Evolutionary conservation across 2,329 filamentous ascomycete genomes (phyloP).

Genomic region (Fusarium incarnatum): DNA sequence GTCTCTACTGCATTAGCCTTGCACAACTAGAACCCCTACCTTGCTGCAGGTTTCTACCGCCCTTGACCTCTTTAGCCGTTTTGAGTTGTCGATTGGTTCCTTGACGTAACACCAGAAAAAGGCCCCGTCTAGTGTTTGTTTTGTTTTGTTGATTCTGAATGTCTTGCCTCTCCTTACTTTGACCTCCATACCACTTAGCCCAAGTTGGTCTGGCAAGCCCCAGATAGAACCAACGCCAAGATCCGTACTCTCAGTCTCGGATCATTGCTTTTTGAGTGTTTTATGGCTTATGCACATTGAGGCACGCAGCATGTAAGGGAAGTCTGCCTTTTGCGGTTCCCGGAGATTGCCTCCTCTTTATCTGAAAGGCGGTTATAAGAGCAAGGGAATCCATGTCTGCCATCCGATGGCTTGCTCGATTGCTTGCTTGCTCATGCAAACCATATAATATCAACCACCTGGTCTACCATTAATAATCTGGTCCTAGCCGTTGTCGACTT

Average conservation of each 20-base stretch:
- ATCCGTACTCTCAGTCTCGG: conserved; percentile 24
- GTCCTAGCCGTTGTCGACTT: conserved; percentile 10
- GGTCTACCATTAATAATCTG: conserved; percentile 6
- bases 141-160: conserved; percentile 37
- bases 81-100: conserved; percentile 25
- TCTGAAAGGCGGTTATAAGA: conserved; percentile 27
- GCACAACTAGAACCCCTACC: conserved; percentile 23
- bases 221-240: conserved; percentile 32
- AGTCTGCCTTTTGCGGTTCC: conserved; percentile 11
- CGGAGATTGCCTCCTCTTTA: conserved; percentile 19
- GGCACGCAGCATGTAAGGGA: conserved; percentile 40
- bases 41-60: conserved; percentile 42
- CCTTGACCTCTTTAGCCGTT: conserved; percentile 34
- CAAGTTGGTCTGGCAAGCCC: conserved; percentile 39
- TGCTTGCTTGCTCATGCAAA: conserved; percentile 19
- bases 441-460: conserved; percentile 11
- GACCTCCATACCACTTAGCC: conserved; percentile 41
- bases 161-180: conserved; percentile 45
- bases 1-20: conserved; percentile 23
- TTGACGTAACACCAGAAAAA: conserved; percentile 16
- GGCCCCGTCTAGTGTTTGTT: conserved; percentile 20
- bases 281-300: conserved; percentile 16
- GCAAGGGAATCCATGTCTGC: conserved; percentile 29
- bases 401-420: conserved; percentile 15
- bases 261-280: conserved; percentile 34